Evolutionary conservation across 1,284 basidiomycete genomes (phyloP).

Genomic region (Heliocybe sulcata): DNA sequence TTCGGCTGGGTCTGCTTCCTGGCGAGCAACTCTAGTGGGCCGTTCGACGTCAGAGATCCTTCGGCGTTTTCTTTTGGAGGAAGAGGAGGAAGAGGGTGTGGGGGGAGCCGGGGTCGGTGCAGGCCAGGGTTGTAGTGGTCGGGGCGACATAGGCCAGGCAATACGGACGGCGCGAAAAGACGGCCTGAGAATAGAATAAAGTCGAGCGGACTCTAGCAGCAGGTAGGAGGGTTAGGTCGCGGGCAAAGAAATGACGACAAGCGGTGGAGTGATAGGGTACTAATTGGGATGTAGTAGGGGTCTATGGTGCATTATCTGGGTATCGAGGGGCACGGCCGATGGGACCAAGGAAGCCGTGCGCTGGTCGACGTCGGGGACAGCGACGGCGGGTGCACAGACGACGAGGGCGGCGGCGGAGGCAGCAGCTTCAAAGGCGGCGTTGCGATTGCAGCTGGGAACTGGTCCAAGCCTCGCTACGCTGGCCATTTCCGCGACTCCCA

Average conservation of each 20-base stretch:
- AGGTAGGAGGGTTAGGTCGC: background rate
- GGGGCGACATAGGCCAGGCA: background rate
- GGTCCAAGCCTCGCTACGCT: background rate
- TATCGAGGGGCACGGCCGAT: background rate
- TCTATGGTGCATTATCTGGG: constrained; percentile 2
- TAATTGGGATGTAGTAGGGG: constrained; percentile 1
- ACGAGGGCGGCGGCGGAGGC: background rate
- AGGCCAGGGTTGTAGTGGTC: background rate
- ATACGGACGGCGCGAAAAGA: background rate
- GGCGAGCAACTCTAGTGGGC: background rate
- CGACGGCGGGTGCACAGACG: background rate
- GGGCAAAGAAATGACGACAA: constrained; percentile 2
- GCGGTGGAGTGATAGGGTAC: constrained; percentile 1
- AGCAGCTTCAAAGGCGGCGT: background rate
- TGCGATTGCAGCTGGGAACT: constrained; percentile 1
- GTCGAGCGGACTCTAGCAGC: background rate
- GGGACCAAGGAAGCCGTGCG: background rate
- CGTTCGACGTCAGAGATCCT: background rate
- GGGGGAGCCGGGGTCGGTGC: background rate
- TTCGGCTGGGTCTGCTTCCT: constrained; percentile 5
- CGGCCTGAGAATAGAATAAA: background rate
- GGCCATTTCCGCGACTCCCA: background rate
- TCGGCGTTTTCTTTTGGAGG: background rate
- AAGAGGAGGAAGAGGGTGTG: background rate
- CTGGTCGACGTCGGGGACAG: background rate